A percentile compares a stretch with the other conserved stretches of the same genome.
These are phyloP conservation scores for Kwoniella sp. DNA, from an alignment of 768 basidiomycete genomes.

Conservation along the genomic window DNA sequence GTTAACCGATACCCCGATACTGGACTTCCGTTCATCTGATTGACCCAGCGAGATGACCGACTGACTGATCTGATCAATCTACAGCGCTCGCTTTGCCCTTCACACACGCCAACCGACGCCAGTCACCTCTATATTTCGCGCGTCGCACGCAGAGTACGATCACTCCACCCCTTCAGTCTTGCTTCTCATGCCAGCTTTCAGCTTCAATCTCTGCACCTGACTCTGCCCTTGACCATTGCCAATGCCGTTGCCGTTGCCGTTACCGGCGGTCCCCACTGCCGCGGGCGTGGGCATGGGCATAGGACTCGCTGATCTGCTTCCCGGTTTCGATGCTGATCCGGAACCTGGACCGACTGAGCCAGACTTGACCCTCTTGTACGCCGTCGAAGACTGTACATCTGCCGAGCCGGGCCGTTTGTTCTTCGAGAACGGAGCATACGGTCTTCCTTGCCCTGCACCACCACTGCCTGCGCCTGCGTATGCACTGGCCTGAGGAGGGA, in stretches of 20 bases:
- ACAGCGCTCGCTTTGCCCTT: too few species aligned
- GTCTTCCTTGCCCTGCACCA: not conserved
- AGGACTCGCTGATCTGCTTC: conserved; percentile 24
- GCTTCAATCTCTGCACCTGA: not conserved
- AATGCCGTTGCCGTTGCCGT: not conserved
- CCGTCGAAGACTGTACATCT: not conserved
- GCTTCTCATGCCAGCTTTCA: conserved; percentile 19
- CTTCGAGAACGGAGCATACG: conserved; percentile 9
- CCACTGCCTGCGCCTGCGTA: not conserved
- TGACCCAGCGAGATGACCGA: too few species aligned
- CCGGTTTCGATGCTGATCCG: not conserved
- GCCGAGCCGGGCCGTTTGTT: conserved; percentile 20
- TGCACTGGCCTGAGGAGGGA: not conserved
- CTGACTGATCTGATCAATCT: too few species aligned
- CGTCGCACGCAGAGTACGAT: too few species aligned
- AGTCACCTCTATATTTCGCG: not conserved
- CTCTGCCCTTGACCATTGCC: not conserved
- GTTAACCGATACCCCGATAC: too few species aligned
- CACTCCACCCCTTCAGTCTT: conserved; percentile 21
- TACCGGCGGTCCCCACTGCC: too few species aligned
- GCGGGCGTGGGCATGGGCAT: too few species aligned
- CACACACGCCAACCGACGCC: too few species aligned
- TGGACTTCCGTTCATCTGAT: too few species aligned
- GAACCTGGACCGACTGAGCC: conserved; percentile 10
- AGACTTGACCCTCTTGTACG: conserved; percentile 12